phyloP scores from a whole-genome alignment of 345 rosid genomes.

The Salix koriyanagi region DNA sequence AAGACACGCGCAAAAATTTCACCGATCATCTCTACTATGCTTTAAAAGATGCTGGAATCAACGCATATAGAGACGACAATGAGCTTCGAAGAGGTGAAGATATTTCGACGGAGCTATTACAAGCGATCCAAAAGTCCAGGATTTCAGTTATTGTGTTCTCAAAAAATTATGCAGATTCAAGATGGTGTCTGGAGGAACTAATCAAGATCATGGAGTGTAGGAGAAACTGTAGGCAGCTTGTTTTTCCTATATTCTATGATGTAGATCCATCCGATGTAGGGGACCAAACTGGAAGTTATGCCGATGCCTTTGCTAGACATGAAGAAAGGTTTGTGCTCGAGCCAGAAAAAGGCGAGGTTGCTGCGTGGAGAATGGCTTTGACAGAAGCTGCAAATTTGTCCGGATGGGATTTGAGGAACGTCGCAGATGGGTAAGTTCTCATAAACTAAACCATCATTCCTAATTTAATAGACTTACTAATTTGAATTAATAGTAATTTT shows the following conservation, averaged over 20 bases:
- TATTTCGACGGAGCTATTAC: background rate
- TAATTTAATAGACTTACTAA: too few relatives aligned
- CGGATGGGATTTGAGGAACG: background rate
- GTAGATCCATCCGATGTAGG: background rate
- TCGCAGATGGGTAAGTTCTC: background rate
- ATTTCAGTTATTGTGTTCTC: background rate
- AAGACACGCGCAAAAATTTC: background rate
- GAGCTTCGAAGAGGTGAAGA: background rate
- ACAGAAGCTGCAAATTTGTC: background rate
- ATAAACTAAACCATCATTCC: too few relatives aligned
- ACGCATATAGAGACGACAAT: background rate
- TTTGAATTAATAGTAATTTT: too few relatives aligned
- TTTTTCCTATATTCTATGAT: slow-evolving; percentile 11
- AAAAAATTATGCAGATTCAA: background rate
- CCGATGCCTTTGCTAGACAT: background rate
- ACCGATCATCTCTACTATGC: background rate
- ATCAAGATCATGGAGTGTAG: background rate
- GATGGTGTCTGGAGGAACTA: background rate
- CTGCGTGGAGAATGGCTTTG: background rate
- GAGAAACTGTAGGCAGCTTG: background rate
- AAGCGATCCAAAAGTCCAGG: background rate
- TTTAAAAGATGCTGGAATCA: background rate
- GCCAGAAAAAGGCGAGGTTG: background rate
- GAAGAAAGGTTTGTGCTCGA: background rate
- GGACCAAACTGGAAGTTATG: background rate